Percentiles rank a stretch among this genome's conserved stretches.
Conservation (phyloP, 2,329 filamentous ascomycete species). For the Epichloe coenophiala region DNA sequence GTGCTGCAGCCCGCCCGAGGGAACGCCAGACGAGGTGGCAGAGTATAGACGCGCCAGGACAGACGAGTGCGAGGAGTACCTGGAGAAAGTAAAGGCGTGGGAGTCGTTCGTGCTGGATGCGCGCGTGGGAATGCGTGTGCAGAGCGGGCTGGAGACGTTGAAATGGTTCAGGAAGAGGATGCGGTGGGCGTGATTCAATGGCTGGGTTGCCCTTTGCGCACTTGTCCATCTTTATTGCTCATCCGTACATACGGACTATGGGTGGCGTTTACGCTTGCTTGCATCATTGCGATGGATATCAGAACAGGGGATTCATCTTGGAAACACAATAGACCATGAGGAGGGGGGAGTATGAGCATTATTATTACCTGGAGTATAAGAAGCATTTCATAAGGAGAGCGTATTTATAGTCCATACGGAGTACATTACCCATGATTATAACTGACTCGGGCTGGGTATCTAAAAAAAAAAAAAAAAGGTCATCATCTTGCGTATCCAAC, state of each 20-base stretch:
- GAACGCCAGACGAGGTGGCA: conserved; percentile 17
- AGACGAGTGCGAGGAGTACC: conserved; percentile 47
- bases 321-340: no score
- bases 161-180: conserved; percentile 37
- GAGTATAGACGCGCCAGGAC: conserved; percentile 34
- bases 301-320: no score
- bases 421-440: no score
- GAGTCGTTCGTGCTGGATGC: conserved; percentile 61
- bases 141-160: conserved; percentile 54
- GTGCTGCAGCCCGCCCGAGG: conserved; percentile 27
- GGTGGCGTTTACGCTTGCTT: no score
- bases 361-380: no score
- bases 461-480: background rate
- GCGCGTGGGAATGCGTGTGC: conserved; percentile 59
- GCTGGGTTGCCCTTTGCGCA: no score
- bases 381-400: no score
- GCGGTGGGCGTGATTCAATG: conserved; percentile 13
- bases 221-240: no score
- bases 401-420: no score
- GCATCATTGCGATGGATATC: no score
- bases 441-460: background rate
- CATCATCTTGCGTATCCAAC: background rate
- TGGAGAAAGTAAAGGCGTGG: conserved; percentile 58
- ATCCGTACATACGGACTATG: no score
- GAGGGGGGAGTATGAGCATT: no score